Evolutionary conservation across 2,329 filamentous ascomycete genomes (phyloP).

Genomic region (Penicillium sp.): DNA sequence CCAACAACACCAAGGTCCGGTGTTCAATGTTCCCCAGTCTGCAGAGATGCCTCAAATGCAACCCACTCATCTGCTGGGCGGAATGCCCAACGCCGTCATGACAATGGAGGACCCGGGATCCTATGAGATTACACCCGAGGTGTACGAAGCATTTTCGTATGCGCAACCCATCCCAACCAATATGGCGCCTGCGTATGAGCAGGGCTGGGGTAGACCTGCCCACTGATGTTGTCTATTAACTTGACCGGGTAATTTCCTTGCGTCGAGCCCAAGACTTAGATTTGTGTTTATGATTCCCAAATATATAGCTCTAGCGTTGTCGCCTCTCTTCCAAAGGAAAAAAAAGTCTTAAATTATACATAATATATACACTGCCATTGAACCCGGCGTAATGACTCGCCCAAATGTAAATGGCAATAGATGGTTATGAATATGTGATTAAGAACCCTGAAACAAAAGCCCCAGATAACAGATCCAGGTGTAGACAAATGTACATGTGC

Average conservation of each 20-base stretch:
- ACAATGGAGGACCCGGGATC: conserved; percentile 39
- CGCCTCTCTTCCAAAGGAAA: not conserved
- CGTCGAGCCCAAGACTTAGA: not conserved
- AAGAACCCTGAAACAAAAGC: too few species aligned
- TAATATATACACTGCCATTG: too few species aligned
- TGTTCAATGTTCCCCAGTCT: conserved; percentile 27
- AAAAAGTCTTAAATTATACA: not conserved
- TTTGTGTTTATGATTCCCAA: conserved; percentile 2
- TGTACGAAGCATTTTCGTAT: conserved; percentile 49
- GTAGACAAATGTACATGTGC: too few species aligned
- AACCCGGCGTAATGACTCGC: too few species aligned
- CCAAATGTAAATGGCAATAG: too few species aligned
- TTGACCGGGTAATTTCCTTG: not conserved
- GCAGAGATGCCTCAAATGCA: conserved; percentile 28
- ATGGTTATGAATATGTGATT: too few species aligned
- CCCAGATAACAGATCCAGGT: too few species aligned
- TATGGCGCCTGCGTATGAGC: conserved; percentile 39
- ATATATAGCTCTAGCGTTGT: not conserved
- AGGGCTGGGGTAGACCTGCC: conserved; percentile 22
- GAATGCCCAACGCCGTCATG: conserved; percentile 38
- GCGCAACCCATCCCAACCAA: conserved; percentile 47
- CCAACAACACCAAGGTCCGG: conserved; percentile 23
- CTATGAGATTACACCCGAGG: conserved; percentile 48
- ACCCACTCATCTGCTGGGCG: conserved; percentile 33
- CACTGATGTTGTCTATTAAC: conserved; percentile 6